Conservation (phyloP, 2,329 filamentous ascomycete genomes). For the Bipolaris gigantea region DNA sequence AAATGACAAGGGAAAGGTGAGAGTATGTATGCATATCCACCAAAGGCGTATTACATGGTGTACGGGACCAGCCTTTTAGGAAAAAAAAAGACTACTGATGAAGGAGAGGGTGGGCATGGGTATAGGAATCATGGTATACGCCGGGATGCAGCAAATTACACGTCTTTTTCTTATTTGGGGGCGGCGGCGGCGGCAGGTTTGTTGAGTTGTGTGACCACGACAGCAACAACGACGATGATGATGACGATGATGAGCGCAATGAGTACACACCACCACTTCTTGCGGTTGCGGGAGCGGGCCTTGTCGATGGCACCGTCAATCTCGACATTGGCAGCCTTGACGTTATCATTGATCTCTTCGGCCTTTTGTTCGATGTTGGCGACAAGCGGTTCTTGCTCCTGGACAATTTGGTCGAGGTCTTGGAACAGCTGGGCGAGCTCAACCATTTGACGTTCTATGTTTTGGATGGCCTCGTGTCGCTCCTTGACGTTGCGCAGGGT, state of each 20-base stretch:
- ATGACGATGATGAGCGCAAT: slow-evolving; percentile 57
- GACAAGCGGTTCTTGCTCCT: slow-evolving; percentile 82
- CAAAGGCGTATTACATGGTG: slow-evolving; percentile 21
- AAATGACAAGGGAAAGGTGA: slow-evolving; percentile 7
- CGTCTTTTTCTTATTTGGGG: background rate
- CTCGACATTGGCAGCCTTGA: slow-evolving; percentile 82
- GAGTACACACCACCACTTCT: slow-evolving; percentile 96
- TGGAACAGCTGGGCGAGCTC: slow-evolving; percentile 87
- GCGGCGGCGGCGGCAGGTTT: slow-evolving; percentile 17
- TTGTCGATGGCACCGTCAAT: slow-evolving; percentile 80
- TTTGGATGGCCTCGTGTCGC: slow-evolving; percentile 83
- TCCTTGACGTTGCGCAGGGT: slow-evolving; percentile 79
- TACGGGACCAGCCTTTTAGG: slow-evolving; percentile 18
- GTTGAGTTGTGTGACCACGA: slow-evolving; percentile 38
- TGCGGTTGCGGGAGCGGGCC: slow-evolving; percentile 68
- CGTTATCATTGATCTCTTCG: slow-evolving; percentile 81
- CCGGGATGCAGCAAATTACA: background rate
- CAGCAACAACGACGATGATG: slow-evolving; percentile 46
- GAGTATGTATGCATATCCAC: slow-evolving; percentile 19
- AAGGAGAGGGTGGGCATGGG: slow-evolving; percentile 11
- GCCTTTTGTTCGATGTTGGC: slow-evolving; percentile 82
- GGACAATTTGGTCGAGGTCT: slow-evolving; percentile 81
- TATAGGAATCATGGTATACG: background rate
- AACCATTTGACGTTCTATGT: slow-evolving; percentile 88
- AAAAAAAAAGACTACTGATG: slow-evolving; percentile 11